A percentile compares a stretch with the other conserved stretches of the same genome.
Evolutionary conservation across 768 basidiomycete species (phyloP).

Genomic region (Russula abietina): DNA sequence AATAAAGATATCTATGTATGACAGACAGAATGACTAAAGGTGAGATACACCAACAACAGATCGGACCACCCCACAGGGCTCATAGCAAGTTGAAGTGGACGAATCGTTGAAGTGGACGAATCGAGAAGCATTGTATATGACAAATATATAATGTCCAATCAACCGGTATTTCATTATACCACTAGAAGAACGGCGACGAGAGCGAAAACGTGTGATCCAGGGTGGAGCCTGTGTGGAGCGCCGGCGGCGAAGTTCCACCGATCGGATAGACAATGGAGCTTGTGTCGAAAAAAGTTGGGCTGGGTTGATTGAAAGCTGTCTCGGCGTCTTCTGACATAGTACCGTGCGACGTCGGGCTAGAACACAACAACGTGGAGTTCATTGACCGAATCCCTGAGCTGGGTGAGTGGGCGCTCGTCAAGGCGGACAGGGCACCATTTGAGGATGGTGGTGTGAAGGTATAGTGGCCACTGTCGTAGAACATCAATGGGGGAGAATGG

Average conservation of each 20-base stretch:
- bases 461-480: slow-evolving; percentile 22
- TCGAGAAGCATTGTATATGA: slow-evolving; percentile 8
- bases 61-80: background rate
- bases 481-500: slow-evolving; percentile 19
- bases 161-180: slow-evolving; percentile 5
- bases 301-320: slow-evolving; percentile 13
- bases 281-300: slow-evolving; percentile 18
- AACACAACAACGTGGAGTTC: slow-evolving; percentile 14
- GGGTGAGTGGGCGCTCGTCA: slow-evolving; percentile 7
- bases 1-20: slow-evolving; percentile 26
- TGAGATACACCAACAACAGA: slow-evolving; percentile 16
- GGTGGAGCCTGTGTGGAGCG: slow-evolving; percentile 16
- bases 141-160: slow-evolving; percentile 17
- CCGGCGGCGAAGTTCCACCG: slow-evolving; percentile 15
- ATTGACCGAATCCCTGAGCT: slow-evolving; percentile 7
- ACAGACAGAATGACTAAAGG: slow-evolving; percentile 11
- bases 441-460: slow-evolving; percentile 20
- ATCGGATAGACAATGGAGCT: slow-evolving; percentile 20
- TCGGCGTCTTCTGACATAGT: slow-evolving; percentile 18
- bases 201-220: slow-evolving; percentile 22
- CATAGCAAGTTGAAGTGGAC: background rate
- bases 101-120: background rate
- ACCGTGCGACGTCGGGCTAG: slow-evolving; percentile 17
- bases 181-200: slow-evolving; percentile 22
- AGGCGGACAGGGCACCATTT: background rate